These are phyloP conservation scores for Lanzia echinophila DNA, from an alignment of 2,329 filamentous ascomycete species.

Conservation along the genomic window DNA sequence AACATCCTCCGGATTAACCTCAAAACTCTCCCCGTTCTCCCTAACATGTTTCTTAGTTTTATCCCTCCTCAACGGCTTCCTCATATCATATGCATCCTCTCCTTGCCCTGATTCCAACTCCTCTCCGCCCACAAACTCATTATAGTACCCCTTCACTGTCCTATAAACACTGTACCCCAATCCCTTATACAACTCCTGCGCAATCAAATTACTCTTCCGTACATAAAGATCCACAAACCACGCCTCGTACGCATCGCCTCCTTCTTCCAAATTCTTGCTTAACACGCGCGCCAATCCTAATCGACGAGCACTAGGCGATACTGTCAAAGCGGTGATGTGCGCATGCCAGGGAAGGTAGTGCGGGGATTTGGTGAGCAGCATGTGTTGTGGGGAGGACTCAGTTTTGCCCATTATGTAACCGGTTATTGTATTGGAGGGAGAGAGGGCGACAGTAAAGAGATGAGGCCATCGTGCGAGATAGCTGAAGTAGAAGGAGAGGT, in stretches of 20 bases:
- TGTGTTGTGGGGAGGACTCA: constrained; percentile 73
- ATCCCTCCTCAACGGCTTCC: constrained; percentile 82
- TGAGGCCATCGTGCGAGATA: constrained; percentile 96
- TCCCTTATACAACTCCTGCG: constrained; percentile 80
- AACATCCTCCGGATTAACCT: constrained; percentile 77
- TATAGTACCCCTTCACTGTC: constrained; percentile 86
- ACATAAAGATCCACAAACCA: constrained; percentile 98
- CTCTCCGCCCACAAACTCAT: constrained; percentile 67
- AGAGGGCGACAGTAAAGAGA: constrained; percentile 87
- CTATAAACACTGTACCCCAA: constrained; percentile 91
- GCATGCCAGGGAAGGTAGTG: constrained; percentile 99
- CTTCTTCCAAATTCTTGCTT: constrained; percentile 73
- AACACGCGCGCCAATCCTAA: constrained; percentile 82
- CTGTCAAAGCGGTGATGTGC: constrained; percentile 92
- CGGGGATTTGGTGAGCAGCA: constrained; percentile 65
- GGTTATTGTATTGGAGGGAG: constrained; percentile 78
- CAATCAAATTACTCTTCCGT: constrained; percentile 76
- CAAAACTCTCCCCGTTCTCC: constrained; percentile 70
- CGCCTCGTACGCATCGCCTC: constrained; percentile 72
- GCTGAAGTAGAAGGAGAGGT: constrained; percentile 88
- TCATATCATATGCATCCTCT: constrained; percentile 96
- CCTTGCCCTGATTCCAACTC: constrained; percentile 66
- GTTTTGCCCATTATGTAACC: constrained; percentile 98
- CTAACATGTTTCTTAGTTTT: constrained; percentile 68
- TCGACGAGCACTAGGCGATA: constrained; percentile 78